phyloP scores from a whole-genome alignment of 2,329 filamentous ascomycete genomes.

The Penicillium sp. region DNA sequence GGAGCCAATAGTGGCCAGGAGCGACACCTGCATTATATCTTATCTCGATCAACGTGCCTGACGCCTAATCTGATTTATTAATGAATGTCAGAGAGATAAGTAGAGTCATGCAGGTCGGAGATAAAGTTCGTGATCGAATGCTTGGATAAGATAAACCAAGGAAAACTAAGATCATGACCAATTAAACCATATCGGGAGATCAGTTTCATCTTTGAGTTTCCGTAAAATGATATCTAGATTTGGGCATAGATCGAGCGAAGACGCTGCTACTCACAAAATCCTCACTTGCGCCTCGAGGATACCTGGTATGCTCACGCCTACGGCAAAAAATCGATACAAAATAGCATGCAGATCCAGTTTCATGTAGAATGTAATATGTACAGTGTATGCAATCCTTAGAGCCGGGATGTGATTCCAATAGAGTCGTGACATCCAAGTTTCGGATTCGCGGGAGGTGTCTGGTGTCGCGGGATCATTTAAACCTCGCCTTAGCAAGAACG shows the following conservation, averaged over 20 bases:
- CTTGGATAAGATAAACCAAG: not conserved
- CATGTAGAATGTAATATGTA: conserved; percentile 13
- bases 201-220: not conserved
- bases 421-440: too few species aligned
- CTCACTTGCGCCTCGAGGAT: not conserved
- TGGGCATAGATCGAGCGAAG: not conserved
- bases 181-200: not conserved
- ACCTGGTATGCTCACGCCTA: not conserved
- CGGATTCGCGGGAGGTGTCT: not conserved
- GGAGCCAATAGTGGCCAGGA: not conserved
- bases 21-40: not conserved
- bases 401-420: conserved; percentile 3
- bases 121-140: not conserved
- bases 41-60: not conserved
- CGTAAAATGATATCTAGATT: not conserved
- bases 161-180: not conserved
- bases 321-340: not conserved
- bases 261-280: not conserved
- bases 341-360: conserved; percentile 6
- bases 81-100: not conserved
- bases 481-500: not conserved
- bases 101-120: not conserved
- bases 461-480: not conserved
- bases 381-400: conserved; percentile 11
- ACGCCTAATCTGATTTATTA: not conserved